These are phyloP conservation scores for Colletotrichum falcatum DNA, from an alignment of 2,329 filamentous ascomycete species.

Conservation along the genomic window DNA sequence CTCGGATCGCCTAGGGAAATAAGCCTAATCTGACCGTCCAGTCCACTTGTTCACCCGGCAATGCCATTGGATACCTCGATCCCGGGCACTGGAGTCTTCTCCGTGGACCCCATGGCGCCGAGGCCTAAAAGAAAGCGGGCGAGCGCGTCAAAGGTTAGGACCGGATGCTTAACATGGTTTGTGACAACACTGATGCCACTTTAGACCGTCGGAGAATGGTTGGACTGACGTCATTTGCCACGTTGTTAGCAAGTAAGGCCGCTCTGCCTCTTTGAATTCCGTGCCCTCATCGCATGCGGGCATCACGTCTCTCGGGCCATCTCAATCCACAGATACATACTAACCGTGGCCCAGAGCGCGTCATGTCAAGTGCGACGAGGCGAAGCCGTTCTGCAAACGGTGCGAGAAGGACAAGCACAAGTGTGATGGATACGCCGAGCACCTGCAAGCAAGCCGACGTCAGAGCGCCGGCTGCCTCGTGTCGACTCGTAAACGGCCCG, in stretches of 20 bases:
- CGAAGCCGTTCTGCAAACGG: conserved; percentile 36
- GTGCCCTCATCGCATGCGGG: background rate
- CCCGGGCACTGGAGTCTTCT: conserved; percentile 35
- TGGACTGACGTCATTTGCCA: conserved; percentile 18
- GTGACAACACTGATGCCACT: conserved; percentile 36
- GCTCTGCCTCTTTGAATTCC: background rate
- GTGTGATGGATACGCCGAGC: conserved; percentile 41
- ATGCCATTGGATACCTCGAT: conserved; percentile 33
- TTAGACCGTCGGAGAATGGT: conserved; percentile 14
- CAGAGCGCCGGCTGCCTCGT: background rate
- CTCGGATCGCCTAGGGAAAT: background rate
- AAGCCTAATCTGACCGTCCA: background rate
- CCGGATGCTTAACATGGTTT: conserved; percentile 40
- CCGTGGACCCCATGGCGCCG: conserved; percentile 14
- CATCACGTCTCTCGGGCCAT: background rate
- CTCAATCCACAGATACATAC: background rate
- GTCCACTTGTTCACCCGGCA: too few species aligned
- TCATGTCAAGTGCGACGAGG: conserved; percentile 43
- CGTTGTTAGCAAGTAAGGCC: conserved; percentile 36
- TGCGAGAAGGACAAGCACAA: conserved; percentile 33
- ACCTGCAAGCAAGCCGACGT: background rate
- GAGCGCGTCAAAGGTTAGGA: conserved; percentile 38
- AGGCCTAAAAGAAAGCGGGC: conserved; percentile 34
- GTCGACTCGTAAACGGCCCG: background rate
- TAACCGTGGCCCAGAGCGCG: conserved; percentile 26